phyloP scores from a whole-genome alignment of 345 rosid genomes.

The Hibiscus mutabilis region DNA sequence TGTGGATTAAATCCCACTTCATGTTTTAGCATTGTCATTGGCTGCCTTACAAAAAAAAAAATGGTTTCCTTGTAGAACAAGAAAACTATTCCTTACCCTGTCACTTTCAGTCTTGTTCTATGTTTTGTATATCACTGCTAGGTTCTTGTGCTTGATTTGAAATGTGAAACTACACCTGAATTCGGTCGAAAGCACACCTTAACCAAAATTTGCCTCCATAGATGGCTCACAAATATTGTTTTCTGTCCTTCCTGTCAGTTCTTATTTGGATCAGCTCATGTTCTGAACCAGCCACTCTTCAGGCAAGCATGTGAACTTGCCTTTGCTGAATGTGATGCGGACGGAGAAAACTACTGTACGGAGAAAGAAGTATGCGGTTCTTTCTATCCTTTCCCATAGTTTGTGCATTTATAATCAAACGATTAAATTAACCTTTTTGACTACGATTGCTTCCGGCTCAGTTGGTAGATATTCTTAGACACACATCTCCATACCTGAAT shows the following conservation, averaged over 20 bases:
- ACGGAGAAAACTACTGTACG: slow-evolving; percentile 40
- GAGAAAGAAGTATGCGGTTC: slow-evolving; percentile 49
- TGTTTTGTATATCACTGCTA: not conserved
- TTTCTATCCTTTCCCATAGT: not conserved
- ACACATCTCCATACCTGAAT: slow-evolving; percentile 40
- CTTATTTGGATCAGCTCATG: slow-evolving; percentile 71
- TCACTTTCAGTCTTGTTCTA: not conserved
- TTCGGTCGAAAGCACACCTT: not conserved
- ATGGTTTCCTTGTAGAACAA: not conserved
- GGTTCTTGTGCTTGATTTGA: not conserved
- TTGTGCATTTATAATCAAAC: not conserved
- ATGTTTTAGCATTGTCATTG: not conserved
- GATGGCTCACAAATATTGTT: not conserved
- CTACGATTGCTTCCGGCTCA: slow-evolving; percentile 23
- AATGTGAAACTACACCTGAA: not conserved
- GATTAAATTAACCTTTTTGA: slow-evolving; percentile 7
- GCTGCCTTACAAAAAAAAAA: not conserved
- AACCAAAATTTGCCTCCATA: not conserved
- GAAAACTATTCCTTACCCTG: not conserved
- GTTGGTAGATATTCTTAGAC: slow-evolving; percentile 57
- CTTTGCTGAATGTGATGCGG: slow-evolving; percentile 48
- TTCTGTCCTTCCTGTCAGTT: slow-evolving; percentile 45
- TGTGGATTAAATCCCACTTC: not conserved
- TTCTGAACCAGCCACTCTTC: slow-evolving; percentile 60
- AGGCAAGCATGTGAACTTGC: slow-evolving; percentile 60